phyloP scores from a whole-genome alignment of 2,329 filamentous ascomycete species.

The Neonectria hederae region DNA sequence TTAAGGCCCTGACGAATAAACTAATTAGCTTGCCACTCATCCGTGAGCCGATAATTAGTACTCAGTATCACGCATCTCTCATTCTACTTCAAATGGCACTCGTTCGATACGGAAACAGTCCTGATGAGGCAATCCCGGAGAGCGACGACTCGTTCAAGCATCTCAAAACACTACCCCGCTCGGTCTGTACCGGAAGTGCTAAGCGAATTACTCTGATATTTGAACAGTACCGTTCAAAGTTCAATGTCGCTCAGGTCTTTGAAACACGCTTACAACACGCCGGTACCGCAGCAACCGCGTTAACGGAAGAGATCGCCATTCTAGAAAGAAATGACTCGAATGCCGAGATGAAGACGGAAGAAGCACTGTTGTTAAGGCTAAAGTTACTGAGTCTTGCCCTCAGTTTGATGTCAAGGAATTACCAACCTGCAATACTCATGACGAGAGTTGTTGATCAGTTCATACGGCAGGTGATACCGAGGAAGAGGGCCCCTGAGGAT shows the following conservation, averaged over 20 bases:
- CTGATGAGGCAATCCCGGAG: not conserved
- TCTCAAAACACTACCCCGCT: not conserved
- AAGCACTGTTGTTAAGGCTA: not conserved
- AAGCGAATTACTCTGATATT: not conserved
- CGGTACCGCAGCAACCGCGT: not conserved
- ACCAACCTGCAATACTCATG: constrained; percentile 1
- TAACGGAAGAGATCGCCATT: not conserved
- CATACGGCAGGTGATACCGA: not conserved
- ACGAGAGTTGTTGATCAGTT: constrained; percentile 2
- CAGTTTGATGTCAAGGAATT: not conserved
- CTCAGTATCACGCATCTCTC: not conserved
- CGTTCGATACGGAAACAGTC: not conserved
- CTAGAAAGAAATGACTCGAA: not conserved
- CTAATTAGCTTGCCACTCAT: not conserved
- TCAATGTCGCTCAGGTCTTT: not conserved
- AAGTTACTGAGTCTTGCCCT: not conserved
- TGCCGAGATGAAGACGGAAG: not conserved
- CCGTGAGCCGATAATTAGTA: not conserved
- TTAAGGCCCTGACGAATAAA: too few relatives aligned
- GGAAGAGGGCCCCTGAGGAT: not conserved
- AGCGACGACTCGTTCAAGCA: not conserved
- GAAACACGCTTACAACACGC: not conserved
- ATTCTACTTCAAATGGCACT: constrained; percentile 1
- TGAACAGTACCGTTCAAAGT: not conserved
- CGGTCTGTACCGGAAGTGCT: not conserved